Conservation (phyloP, 2,329 filamentous ascomycete genomes). For the Scortechinia acanthostroma region DNA sequence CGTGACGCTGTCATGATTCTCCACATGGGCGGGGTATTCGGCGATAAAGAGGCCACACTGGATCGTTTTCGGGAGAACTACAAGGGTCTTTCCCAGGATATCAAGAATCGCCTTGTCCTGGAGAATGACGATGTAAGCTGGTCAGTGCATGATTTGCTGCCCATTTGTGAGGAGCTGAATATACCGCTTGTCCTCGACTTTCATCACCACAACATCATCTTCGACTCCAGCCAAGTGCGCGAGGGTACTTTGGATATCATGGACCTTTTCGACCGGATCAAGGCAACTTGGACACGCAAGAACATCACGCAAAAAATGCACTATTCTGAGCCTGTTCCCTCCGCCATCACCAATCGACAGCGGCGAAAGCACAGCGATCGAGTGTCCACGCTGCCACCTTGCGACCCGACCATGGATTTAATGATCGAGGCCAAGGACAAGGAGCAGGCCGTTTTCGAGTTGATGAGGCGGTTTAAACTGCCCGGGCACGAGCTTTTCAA, state of each 20-base stretch:
- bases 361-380: slow-evolving; percentile 79
- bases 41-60: slow-evolving; percentile 75
- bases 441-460: slow-evolving; percentile 88
- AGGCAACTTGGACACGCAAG: slow-evolving; percentile 77
- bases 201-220: slow-evolving; percentile 92
- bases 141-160: slow-evolving; percentile 85
- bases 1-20: slow-evolving; percentile 89
- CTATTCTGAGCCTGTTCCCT: slow-evolving; percentile 74
- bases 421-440: slow-evolving; percentile 99
- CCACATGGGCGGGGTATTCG: slow-evolving; percentile 86
- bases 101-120: slow-evolving; percentile 77
- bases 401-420: slow-evolving; percentile 77
- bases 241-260: slow-evolving; percentile 83
- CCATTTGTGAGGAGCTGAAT: slow-evolving; percentile 85
- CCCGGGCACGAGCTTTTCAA: slow-evolving; percentile 72
- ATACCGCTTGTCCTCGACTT: slow-evolving; percentile 89
- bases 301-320: slow-evolving; percentile 92
- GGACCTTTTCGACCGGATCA: slow-evolving; percentile 67
- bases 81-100: slow-evolving; percentile 48
- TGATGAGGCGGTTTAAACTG: slow-evolving; percentile 82
- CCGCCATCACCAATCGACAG: slow-evolving; percentile 72
- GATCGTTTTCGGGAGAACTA: slow-evolving; percentile 76
- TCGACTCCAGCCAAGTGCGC: slow-evolving; percentile 64
- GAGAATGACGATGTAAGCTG: slow-evolving; percentile 93
- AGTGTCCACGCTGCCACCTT: slow-evolving; percentile 75